Evolutionary conservation across 164 flowering plant species (phyloP), one percentile per base, ranked within the genome.

Genomic region (Euptelea pleiosperma): DNA sequence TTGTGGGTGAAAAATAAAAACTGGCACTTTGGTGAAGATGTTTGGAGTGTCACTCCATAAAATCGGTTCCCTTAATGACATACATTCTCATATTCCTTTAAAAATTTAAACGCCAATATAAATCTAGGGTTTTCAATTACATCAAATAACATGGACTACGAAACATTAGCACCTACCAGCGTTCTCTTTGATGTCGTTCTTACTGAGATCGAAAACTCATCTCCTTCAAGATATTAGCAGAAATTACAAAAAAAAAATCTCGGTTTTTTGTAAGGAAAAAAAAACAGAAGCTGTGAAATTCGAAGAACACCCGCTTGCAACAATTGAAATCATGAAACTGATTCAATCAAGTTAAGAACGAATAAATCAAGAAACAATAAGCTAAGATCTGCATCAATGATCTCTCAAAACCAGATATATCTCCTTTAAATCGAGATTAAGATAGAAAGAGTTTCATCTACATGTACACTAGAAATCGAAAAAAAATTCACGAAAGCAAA

Each of bases 61-160:
- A 2, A 50, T 33, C n/a, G n/a, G 3, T 16, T 30, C 54, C 54
- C 15, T 8, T 31, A 26, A 6, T 29, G n/a, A 9, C 54, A n/a
- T 15, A 21, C 21, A 50, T 50, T 50, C 35, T 8, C 0, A 50
- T 1, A 50, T 11, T 10, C 22, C 30, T 11, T n/a, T 2, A 3
- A 26, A 10, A 28, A 10, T 14, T 3, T 12, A 7, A 49, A 29
- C 8, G 10, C 11, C 36, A 6, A 49, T 29, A 25, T 14, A 50
- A 3, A 30, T 50, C 55, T 51, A 51, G 55, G 55, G 55, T 31
- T 51, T 51, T 8, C 25, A 15, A 15, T 28, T 4, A 16, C 35
- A 49, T 26, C 52, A 28, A 28, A 49, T n/a, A 49, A n/a, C 29
- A 21, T 21, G 48, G 12, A 43, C 9, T 19, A 30, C 16, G 11